Base-by-base conservation (phyloP, 1,284 basidiomycete genomes). In the Ceratobasidium sp. region DNA sequence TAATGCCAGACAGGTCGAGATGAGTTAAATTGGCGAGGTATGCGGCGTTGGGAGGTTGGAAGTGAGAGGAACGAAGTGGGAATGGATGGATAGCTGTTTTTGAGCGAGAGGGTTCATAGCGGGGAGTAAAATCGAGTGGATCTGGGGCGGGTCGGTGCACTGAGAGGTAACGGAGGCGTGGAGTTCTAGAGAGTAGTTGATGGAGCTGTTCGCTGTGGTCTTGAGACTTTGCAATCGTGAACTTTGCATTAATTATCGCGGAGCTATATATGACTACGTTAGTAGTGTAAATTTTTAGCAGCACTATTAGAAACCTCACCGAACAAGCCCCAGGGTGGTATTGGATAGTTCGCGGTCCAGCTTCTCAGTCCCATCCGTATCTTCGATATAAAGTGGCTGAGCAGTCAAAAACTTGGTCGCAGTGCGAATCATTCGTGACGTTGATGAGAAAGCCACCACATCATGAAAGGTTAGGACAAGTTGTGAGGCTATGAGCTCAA, bases 401-500 rank as follows among this genome's bases (percentile, higher is more conserved):
- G 67, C 12, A 4, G 23, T 26, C 15, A 69, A n/a, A 33, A 69
- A 69, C 46, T 40, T 40, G 20, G 67, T 69, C 33, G 67, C 52
- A 4, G 33, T 46, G 61, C 54, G 71, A 52, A 74, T 40, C 28
- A 59, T 62, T 46, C 46, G 57, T 15, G 59, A 74, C 28, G 71
- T 74, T 26, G 48, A 52, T 13, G 71, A 74, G 56, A 74, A 64
- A 20, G 71, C 12, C 13, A 74, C 26, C 40, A 74, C 71, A 33
- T 74, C 71, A 40, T 48, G 48, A 54, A 74, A 65, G 33, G n/a
- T 74, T 15, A 64, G n/a, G 26, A 46, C 48, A 6, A 64, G 48
- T 50, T 74, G 71, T 20, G 71, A 74, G 17, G 59, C 71, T 15
- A 74, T 54, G 44, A 74, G 61, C 61, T 74, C 71, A 33, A 74